Evolutionary conservation across 2,329 filamentous ascomycete species (phyloP), one percentile per base, ranked within the genome.

Genomic region (Cladosporium sp.): DNA sequence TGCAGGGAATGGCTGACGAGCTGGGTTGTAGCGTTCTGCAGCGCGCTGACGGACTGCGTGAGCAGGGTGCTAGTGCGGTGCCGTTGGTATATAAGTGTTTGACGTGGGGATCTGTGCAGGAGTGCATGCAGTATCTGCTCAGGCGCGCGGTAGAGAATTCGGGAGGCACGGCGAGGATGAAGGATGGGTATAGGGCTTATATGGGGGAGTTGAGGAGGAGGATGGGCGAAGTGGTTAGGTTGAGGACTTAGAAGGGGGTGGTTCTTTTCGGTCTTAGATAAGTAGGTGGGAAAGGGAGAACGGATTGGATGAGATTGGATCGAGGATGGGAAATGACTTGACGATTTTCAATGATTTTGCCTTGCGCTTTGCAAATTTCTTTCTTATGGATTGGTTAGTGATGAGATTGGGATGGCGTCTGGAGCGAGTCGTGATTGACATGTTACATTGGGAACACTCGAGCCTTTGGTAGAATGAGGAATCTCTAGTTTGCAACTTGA

Each of bases 1-100:
- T 97, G 1, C 91, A 94, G 81, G 93, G 94, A 47, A 98, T 98
- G 94, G 94, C 94, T 1, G 94, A 98, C 71, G 93, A 97, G 76
- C 88, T 98, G 60, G 92, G 90, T 65, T 84, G 85, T 69, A 78
- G 80, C 4, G 75, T 87, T 0, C 75, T 88, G 18, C 79, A 85
- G 66, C 64, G 67, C 12, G 69, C 78, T 72, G 72, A 74, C 71
- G 76, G 76, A 30, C 72, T 73, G 0, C 73, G 76, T 58, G 79
- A 82, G 18, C 79, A 78, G 65, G 65, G 65, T 14, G 47, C 62
- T 26, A 52, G 55, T 26, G 59, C 66, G 21, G 68, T 70, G 21
- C 73, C 72, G 3, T 41, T 66, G 26, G 83, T 85, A 1, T 85
- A 83, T 72, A 88, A 88, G 76, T 84, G 82, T 68, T 81, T 84